A percentile compares a stretch with the other conserved stretches of the same genome.
These are phyloP conservation scores for Collybia nuda DNA, from an alignment of 768 basidiomycete species.

Conservation along the genomic window DNA sequence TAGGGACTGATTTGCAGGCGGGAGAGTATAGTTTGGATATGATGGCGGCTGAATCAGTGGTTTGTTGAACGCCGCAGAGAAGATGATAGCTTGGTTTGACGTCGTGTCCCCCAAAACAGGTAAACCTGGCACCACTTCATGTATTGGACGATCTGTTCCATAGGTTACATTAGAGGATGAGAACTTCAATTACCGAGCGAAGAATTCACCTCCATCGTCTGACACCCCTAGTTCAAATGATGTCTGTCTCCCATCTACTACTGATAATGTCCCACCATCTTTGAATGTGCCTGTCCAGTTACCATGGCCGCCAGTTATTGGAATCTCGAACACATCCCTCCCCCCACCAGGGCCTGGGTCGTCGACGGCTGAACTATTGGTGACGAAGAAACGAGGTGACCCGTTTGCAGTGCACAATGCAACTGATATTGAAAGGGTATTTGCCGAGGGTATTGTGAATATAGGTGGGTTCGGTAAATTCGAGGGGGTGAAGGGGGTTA, in stretches of 20 bases:
- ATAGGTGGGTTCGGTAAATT: conserved; percentile 30
- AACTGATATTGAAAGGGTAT: conserved; percentile 43
- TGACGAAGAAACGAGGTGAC: conserved; percentile 57
- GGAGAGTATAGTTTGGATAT: conserved; percentile 79
- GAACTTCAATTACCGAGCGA: not conserved
- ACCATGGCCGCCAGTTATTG: conserved; percentile 47
- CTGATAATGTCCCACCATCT: conserved; percentile 51
- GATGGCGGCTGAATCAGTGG: conserved; percentile 32
- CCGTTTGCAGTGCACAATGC: conserved; percentile 43
- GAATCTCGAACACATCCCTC: conserved; percentile 46
- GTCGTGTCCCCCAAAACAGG: conserved; percentile 77
- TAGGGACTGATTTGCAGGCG: conserved; percentile 49
- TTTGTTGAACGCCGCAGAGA: conserved; percentile 56
- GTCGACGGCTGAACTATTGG: conserved; percentile 40
- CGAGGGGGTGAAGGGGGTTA: conserved; percentile 29
- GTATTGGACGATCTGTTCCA: conserved; percentile 43
- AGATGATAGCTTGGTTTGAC: conserved; percentile 67
- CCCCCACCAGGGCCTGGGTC: conserved; percentile 38
- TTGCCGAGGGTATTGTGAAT: conserved; percentile 39
- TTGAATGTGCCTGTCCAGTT: conserved; percentile 46
- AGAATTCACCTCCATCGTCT: conserved; percentile 29
- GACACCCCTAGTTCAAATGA: conserved; percentile 64
- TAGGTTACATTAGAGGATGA: not conserved
- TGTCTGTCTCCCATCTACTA: conserved; percentile 37
- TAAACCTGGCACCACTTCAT: conserved; percentile 35